Evolutionary conservation across 805 yeast genomes (phyloP).

Genomic region (Ogataea nitratoaversa): DNA sequence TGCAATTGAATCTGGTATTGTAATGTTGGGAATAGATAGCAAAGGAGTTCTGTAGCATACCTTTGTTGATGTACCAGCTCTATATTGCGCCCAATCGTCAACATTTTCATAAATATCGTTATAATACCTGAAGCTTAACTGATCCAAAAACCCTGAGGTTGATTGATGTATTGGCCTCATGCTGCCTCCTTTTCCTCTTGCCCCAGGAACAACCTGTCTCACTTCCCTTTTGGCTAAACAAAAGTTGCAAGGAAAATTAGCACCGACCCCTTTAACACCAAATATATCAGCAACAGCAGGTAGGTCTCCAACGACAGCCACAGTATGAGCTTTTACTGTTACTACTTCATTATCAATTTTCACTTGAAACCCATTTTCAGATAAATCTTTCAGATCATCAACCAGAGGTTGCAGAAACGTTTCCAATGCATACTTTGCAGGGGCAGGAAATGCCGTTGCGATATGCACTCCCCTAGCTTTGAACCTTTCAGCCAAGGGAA

Average conservation of each 20-base stretch:
- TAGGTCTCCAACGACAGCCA: background rate
- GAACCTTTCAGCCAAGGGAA: background rate
- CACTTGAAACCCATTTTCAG: conserved; percentile 8
- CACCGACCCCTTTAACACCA: background rate
- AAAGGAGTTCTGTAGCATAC: background rate
- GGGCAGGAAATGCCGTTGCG: background rate
- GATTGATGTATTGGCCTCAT: background rate
- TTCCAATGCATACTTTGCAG: too few species aligned
- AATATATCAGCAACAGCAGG: background rate
- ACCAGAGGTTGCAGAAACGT: conserved; percentile 14
- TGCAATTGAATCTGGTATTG: background rate
- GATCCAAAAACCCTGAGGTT: background rate
- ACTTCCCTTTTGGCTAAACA: background rate
- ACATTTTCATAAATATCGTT: background rate
- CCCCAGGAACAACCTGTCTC: background rate
- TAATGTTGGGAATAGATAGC: background rate
- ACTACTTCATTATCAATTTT: background rate
- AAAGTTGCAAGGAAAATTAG: background rate
- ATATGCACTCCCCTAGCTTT: background rate
- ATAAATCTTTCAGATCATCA: conserved; percentile 10
- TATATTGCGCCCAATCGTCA: too few species aligned
- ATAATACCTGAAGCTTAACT: background rate
- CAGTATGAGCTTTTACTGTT: background rate
- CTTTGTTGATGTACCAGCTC: too few species aligned
- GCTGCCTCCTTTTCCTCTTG: background rate